Evolutionary conservation across 2,329 filamentous ascomycete species (phyloP).

Genomic region (Tolypocladium pustulatum): DNA sequence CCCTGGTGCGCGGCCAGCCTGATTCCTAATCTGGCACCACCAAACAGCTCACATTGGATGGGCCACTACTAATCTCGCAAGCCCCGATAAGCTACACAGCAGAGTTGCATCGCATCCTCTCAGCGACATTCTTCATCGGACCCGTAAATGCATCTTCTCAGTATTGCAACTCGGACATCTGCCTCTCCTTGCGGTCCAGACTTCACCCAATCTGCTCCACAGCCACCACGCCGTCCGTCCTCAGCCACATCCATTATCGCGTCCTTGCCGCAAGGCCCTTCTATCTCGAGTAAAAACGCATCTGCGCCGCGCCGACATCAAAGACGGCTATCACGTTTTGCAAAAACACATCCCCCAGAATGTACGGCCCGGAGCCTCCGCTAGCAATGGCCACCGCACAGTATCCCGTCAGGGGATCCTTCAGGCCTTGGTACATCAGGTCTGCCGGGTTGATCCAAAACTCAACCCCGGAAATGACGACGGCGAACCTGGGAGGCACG

Average conservation of each 20-base stretch:
- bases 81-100: background rate
- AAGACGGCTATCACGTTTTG: conserved; percentile 40
- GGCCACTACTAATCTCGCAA: background rate
- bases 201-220: background rate
- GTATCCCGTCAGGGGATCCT: conserved; percentile 33
- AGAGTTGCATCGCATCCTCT: background rate
- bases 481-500: conserved; percentile 31
- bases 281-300: conserved; percentile 29
- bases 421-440: conserved; percentile 32
- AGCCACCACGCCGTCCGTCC: background rate
- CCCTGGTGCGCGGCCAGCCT: background rate
- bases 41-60: background rate
- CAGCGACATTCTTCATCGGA: background rate
- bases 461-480: conserved; percentile 30
- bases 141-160: background rate
- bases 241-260: background rate
- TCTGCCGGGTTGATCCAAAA: conserved; percentile 38
- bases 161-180: background rate
- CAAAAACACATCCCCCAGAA: conserved; percentile 39
- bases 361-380: conserved; percentile 34
- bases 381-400: conserved; percentile 37
- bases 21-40: background rate
- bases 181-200: background rate
- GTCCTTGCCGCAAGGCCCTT: background rate
- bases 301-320: conserved; percentile 33